Conservation (phyloP, 306 rosid species). For the Dryas alaskensis region DNA sequence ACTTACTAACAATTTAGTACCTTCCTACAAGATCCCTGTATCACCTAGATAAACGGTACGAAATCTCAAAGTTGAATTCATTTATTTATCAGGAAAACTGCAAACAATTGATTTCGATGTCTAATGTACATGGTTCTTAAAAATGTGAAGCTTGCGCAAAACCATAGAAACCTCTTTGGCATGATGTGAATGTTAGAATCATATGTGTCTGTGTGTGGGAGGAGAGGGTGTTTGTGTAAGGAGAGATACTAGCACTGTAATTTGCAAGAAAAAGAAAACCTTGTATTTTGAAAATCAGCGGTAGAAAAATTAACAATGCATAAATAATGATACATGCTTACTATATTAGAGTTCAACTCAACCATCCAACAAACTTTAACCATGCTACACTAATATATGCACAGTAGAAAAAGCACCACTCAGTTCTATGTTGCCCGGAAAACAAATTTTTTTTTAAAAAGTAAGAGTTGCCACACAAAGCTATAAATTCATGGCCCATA, state of each 20-base stretch:
- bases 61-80: not conserved
- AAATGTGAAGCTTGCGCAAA: not conserved
- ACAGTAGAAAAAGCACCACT: not conserved
- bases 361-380: not conserved
- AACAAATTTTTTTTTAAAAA: not conserved
- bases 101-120: not conserved
- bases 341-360: not conserved
- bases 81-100: not conserved
- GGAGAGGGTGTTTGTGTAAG: not conserved
- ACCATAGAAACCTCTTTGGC: not conserved
- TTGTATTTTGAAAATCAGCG: too few species aligned
- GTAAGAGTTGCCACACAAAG: not conserved
- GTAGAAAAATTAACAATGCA: too few species aligned
- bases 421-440: too few species aligned
- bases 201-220: not conserved
- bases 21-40: not conserved
- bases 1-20: not conserved
- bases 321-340: not conserved
- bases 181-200: not conserved
- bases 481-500: not conserved
- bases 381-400: not conserved
- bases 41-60: not conserved
- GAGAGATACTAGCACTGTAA: too few species aligned
- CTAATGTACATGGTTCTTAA: not conserved
- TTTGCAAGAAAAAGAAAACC: too few species aligned